A percentile compares a stretch with the other conserved stretches of the same genome.
Evolutionary conservation across 495 filamentous ascomycete genomes (phyloP).

Genomic region (Xylaria venustula): DNA sequence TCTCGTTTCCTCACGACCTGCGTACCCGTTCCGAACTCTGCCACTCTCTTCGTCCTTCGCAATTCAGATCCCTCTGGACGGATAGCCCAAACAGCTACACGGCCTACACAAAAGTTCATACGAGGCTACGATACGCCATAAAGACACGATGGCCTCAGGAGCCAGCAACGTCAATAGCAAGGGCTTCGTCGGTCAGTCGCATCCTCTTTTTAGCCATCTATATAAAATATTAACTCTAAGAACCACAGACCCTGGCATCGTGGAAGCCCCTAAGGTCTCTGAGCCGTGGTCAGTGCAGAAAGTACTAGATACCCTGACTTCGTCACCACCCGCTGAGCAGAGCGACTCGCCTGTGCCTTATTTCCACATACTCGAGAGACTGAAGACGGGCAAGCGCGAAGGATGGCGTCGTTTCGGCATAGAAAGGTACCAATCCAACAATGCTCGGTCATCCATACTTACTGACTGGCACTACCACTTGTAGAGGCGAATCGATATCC

Average conservation of each 20-base stretch:
- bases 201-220: not conserved
- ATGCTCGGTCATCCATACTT: not conserved
- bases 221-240: not conserved
- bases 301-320: conserved; percentile 42
- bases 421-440: conserved; percentile 36
- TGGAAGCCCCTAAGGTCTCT: conserved; percentile 33
- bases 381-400: conserved; percentile 94
- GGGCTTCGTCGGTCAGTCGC: conserved; percentile 10
- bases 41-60: not conserved
- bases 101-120: not conserved
- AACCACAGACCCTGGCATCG: conserved; percentile 27
- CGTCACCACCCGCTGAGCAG: conserved; percentile 52
- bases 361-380: conserved; percentile 86
- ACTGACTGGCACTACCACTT: too few species aligned
- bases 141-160: conserved; percentile 1
- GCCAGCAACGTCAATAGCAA: conserved; percentile 1
- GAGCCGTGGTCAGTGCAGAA: conserved; percentile 52
- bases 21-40: too few species aligned
- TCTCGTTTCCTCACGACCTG: not conserved
- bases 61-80: not conserved
- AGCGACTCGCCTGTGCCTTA: conserved; percentile 79
- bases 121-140: not conserved
- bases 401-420: conserved; percentile 92
- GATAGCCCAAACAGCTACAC: not conserved
- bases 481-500: conserved; percentile 74